Evolutionary conservation across 2,329 filamentous ascomycete genomes (phyloP), one percentile per base, ranked within the genome.

Genomic region (Teratosphaeria viscida): DNA sequence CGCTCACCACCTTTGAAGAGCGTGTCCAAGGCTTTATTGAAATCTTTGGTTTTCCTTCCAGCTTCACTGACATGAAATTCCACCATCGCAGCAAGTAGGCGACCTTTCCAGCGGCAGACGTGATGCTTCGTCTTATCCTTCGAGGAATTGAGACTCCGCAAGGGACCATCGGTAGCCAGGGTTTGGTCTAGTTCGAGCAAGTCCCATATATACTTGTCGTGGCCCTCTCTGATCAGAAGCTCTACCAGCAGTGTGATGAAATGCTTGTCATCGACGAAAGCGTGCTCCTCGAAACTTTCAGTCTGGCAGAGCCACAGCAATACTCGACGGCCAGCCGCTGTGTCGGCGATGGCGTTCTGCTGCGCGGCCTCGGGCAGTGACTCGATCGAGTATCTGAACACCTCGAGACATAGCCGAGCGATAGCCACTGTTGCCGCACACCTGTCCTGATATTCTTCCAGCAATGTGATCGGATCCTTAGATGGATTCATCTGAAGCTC

Each of bases 391-490:
- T 59, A 49, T 63, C 58, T 65, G 53, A 75, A 71, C 12, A 71
- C 62, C 2, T 72, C 63, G 6, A 78, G 62, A 59, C 75, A 78
- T 14, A 75, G 61, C 53, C 62, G 62, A 5, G 76, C 76, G 34
- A 75, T 74, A 6, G 67, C 60, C 2, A 77, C 59, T 12, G 70
- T 72, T 23, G 76, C 76, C 5, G 68, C 66, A 14, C 75, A 75
- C 11, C 68, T 62, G 2, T 72, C 69, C 12, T 76, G 70, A 54
- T 75, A 72, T 32, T 74, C 67, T 43, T 76, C 66, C 37, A 79
- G 75, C 64, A 77, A 72, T 12, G 64, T 60, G 34, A 78, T 63
- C 0, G 77, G 76, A 55, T 78, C 71, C 47, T 67, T 68, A 12
- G 71, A 35, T 1, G 63, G 59, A 35, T 67, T 63, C 47, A 57